A percentile compares a stretch with the other conserved stretches of the same genome.
Conservation (phyloP, 805 yeast genomes). For the Candida qinlingensis region DNA sequence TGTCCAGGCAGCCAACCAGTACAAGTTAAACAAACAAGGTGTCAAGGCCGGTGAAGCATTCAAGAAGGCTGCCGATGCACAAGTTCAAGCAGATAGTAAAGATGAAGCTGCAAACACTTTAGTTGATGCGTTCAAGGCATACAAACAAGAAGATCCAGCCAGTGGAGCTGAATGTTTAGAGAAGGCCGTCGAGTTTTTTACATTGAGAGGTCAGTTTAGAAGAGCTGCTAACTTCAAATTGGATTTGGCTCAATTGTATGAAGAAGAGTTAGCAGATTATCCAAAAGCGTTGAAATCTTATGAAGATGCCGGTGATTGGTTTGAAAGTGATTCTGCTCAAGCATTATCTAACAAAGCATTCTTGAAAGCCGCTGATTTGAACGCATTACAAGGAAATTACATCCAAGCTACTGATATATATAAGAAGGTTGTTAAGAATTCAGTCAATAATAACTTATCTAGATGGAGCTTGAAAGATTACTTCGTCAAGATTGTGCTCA, state of each 20-base stretch:
- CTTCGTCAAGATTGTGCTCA: slow-evolving; percentile 75
- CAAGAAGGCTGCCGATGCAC: slow-evolving; percentile 79
- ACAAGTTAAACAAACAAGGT: slow-evolving; percentile 69
- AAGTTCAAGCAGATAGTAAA: slow-evolving; percentile 63
- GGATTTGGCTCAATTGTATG: slow-evolving; percentile 86
- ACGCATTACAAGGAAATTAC: slow-evolving; percentile 72
- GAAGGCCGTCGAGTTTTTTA: slow-evolving; percentile 77
- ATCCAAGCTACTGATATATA: slow-evolving; percentile 70
- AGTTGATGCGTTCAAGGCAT: slow-evolving; percentile 88
- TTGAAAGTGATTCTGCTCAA: slow-evolving; percentile 85
- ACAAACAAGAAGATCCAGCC: slow-evolving; percentile 63
- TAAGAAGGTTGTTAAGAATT: slow-evolving; percentile 71
- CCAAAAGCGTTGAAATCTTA: slow-evolving; percentile 69
- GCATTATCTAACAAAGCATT: slow-evolving; percentile 86
- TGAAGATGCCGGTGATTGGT: slow-evolving; percentile 96
- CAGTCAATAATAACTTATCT: slow-evolving; percentile 66
- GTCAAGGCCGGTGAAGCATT: slow-evolving; percentile 77
- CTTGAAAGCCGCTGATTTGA: slow-evolving; percentile 83
- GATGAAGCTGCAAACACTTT: slow-evolving; percentile 91
- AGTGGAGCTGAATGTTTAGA: slow-evolving; percentile 74
- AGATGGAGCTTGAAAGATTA: slow-evolving; percentile 94
- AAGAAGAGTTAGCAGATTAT: slow-evolving; percentile 62
- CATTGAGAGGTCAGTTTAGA: slow-evolving; percentile 89
- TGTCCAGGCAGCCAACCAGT: slow-evolving; percentile 90
- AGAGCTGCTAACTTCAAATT: slow-evolving; percentile 92